Evolutionary conservation across 106 monocot species (phyloP), one percentile per base, ranked within the genome.

Genomic region (Dioscorea dumetorum): DNA sequence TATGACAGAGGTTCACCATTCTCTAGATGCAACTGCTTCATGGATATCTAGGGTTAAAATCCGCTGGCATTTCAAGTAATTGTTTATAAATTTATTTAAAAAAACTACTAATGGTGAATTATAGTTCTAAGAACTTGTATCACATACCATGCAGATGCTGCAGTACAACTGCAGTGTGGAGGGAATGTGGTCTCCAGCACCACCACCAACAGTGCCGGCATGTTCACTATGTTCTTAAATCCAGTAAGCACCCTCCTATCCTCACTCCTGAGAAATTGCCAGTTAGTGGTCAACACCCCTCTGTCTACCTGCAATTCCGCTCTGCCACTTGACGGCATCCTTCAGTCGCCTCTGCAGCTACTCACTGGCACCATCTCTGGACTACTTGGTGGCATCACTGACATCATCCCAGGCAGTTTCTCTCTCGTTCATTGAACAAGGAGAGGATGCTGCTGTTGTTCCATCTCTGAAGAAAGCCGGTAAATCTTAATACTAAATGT

Each of bases 251-350:
- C 67, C 5, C 67, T 78, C 62, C 22, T 85, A 19, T 67, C 77
- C 2, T 78, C 85, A 0, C 71, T 85, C 20, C 52, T 85, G 12
- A 72, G 21, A 41, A 48, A 64, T 61, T 83, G 87, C 80, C 77
- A 65, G 0, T 57, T 87, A 32, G 77, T 77, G 14, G 77, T 87
- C 33, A 28, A 22, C 72, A 83, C 87, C 31, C 87, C 83, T 48
- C 77, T 87, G 16, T 58, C 71, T 7, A 41, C 58, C 49, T 87
- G 87, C 67, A 61, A 83, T 31, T 58, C 74, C 1, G 52, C 58
- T 5, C 76, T 83, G 24, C 68, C 83, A 0, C 3, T 49, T 15
- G 33, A 7, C 31, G 79, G 84, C 7, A 12, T 65, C 11, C 79
- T 84, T 24, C 63, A 60, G 61, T 72, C 84, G 10, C 6, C 70